Evolutionary conservation across 306 rosid species (phyloP), one percentile per base, ranked within the genome.

Genomic region (Dalbergia cultrata): DNA sequence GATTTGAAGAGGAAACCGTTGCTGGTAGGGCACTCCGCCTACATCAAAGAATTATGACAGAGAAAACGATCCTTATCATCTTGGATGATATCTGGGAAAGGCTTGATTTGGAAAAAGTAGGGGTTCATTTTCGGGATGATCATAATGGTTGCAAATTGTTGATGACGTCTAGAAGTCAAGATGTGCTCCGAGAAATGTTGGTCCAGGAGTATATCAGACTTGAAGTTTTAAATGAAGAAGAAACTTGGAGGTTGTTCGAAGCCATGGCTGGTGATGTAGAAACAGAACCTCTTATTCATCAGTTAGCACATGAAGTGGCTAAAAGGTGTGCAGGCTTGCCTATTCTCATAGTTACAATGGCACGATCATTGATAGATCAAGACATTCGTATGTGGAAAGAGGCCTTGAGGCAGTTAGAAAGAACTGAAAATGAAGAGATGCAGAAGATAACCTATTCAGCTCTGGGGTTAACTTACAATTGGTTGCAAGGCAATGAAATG

Each of bases 401-500:
- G 13, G 74, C 74, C 0, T 45, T 45, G 8, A 68, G 1, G 10
- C 17, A 21, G 11, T 33, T 68, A 0, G 19, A 26, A 45, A 19
- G 37, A 13, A 4, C 13, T 44, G 58, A 68, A 7, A 13, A 68
- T 26, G 8, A 22, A 44, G 39, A 22, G 14, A 10, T 47, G 14
- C 5, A 47, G 53, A n/a, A 11, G 14, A 47, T 47, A 47, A 47
- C 53, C 0, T 60, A 22, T 11, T 68, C 74, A 11, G 74, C 58
- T 68, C 7, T 68, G 21, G 74, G 45, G 74, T 21, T 68, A 7
- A 45, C 58, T 68, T 68, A 67, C 59, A 63, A n/a, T 5, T 0
- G 6, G 0, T 14, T 77, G 65, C 19, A 75, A 18, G 35, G 72
- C 35, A 4, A 17, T 57, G 62, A 74, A 13, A 53, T 41, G 44